Percentiles rank a stretch among this genome's conserved stretches.
phyloP scores from a whole-genome alignment of 345 rosid species.

The Turnera subulata region DNA sequence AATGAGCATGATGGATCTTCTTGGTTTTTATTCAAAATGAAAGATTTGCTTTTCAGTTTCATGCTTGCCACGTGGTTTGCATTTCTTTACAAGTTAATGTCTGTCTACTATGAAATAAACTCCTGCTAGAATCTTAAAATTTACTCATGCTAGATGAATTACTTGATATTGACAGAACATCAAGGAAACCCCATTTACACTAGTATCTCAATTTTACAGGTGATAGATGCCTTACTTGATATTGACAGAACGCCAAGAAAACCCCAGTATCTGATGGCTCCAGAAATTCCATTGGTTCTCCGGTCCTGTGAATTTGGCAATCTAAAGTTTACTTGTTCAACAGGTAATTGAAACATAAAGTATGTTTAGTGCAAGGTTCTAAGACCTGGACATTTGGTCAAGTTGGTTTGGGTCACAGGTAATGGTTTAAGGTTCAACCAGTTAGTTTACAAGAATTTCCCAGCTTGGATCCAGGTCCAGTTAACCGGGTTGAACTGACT shows the following conservation, averaged over 20 bases:
- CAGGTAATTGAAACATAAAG: slow-evolving; percentile 45
- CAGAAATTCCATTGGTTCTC: slow-evolving; percentile 81
- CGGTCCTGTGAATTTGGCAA: slow-evolving; percentile 68
- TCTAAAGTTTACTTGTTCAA: slow-evolving; percentile 64
- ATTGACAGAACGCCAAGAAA: slow-evolving; percentile 54
- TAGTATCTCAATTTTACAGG: no score
- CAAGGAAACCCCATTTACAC: slow-evolving; percentile 86
- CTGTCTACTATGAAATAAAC: background rate
- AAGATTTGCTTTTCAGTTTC: background rate
- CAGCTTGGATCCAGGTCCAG: no score
- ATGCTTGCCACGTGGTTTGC: background rate
- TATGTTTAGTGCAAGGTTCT: no score
- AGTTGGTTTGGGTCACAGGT: no score
- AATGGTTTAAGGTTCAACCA: no score
- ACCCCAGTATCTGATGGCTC: slow-evolving; percentile 81
- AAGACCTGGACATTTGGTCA: no score
- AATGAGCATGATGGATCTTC: slow-evolving; percentile 9
- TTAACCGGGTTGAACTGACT: no score
- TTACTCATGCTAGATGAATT: slow-evolving; percentile 66
- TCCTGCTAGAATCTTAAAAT: no score
- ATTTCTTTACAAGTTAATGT: background rate
- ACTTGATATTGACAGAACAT: slow-evolving; percentile 54
- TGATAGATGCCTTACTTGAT: slow-evolving; percentile 70
- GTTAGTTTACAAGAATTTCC: no score
- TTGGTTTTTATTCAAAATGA: no score